Evolutionary conservation across 495 filamentous ascomycete genomes (phyloP), one percentile per base, ranked within the genome.

Genomic region (Filosporella fistucella): DNA sequence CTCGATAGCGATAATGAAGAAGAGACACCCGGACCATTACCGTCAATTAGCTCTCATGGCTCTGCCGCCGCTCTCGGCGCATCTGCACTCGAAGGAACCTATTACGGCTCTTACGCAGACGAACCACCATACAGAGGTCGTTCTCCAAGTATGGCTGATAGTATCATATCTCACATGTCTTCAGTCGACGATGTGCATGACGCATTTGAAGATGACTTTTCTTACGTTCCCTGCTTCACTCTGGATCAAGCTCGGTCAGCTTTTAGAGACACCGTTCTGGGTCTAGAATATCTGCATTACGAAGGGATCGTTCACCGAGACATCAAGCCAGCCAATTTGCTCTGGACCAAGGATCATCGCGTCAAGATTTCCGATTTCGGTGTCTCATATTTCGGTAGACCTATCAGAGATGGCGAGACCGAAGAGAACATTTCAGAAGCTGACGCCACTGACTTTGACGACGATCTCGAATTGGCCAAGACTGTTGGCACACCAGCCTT

Each of bases 301-400:
- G 88, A 97, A 66, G 90, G 90, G 24, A 91, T 99, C 34, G 89
- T 97, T 34, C 93, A 99, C 61, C 87, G 93, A 24, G 93, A 99
- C 62, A 99, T 99, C 69, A 99, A 99, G 63, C 93, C 93, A 0
- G 90, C 91, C n/a, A 99, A 99, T 63, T 75, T 99, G 4, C 74
- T 99, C 7, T 86, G 89, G 68, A 95, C 89, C 4, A 77, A 74
- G 47, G 85, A 89, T 55, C 79, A 89, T 57, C 81, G 85, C 11
- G 87, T 95, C 52, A 99, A 97, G 71, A 99, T 99, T 38, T 97
- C 93, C n/a, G 93, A 99, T 61, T 99, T 99, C 68, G 93, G 93
- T 23, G 93, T 99, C 3, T 97, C 93, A 0, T 99, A 96, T 63
- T 82, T 97, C 35, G 94, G 93, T 17, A 79, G 86, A 42, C 86